Evolutionary conservation across 176 grass and related monocot genomes (phyloP).

Genomic region (Stipa capillata): DNA sequence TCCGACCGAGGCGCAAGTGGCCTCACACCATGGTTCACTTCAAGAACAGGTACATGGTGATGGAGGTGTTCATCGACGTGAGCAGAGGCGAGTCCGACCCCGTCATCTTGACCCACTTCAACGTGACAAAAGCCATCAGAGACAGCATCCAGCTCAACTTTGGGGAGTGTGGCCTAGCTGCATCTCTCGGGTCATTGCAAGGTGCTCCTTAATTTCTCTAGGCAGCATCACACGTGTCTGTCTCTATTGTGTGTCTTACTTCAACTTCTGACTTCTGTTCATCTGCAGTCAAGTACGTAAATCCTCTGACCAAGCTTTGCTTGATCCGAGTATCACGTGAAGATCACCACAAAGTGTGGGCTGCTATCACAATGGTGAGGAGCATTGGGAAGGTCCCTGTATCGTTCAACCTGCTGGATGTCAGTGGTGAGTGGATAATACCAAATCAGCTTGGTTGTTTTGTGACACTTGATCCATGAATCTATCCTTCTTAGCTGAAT

Average conservation of each 20-base stretch:
- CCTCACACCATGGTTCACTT: constrained; percentile 55
- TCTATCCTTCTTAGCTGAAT: not conserved
- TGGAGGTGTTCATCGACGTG: constrained; percentile 58
- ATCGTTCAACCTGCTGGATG: constrained; percentile 58
- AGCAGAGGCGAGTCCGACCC: constrained; percentile 11
- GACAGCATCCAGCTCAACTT: constrained; percentile 73
- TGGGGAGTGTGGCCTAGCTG: constrained; percentile 59
- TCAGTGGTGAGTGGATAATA: constrained; percentile 48
- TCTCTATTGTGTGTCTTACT: not conserved
- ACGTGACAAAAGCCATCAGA: constrained; percentile 51
- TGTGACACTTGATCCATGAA: not conserved
- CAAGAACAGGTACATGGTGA: constrained; percentile 70
- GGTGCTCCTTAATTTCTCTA: constrained; percentile 15
- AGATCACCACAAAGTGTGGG: constrained; percentile 59
- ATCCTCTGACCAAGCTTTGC: constrained; percentile 59
- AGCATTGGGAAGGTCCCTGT: constrained; percentile 43
- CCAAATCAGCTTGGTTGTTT: not conserved
- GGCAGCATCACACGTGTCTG: not conserved
- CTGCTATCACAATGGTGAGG: constrained; percentile 56
- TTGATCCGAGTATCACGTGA: constrained; percentile 46
- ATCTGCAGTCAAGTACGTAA: constrained; percentile 66
- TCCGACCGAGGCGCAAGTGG: no score
- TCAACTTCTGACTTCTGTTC: not conserved
- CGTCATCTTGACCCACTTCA: constrained; percentile 42
- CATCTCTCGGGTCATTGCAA: constrained; percentile 54